A percentile compares a stretch with the other conserved stretches of the same genome.
phyloP scores from a whole-genome alignment of 768 basidiomycete species.

The Grammothele lineata region DNA sequence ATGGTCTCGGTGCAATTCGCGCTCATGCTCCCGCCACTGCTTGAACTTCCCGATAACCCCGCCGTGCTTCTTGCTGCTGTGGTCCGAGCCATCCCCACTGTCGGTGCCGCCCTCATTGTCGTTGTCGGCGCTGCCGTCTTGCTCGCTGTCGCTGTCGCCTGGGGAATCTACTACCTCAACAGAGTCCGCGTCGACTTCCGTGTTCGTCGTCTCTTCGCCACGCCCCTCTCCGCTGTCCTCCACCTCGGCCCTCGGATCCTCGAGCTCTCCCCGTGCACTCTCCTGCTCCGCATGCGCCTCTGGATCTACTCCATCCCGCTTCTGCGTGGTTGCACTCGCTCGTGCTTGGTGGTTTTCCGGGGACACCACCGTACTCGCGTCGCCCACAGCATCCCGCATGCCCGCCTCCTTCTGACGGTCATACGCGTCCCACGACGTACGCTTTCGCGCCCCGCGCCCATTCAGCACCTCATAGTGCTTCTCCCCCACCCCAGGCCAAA shows the following conservation, averaged over 20 bases:
- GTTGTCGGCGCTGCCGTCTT: slow-evolving; percentile 15
- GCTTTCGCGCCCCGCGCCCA: slow-evolving; percentile 19
- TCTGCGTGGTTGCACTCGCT: no score
- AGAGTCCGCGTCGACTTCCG: slow-evolving; percentile 10
- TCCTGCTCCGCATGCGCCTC: slow-evolving; percentile 3
- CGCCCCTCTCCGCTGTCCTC: slow-evolving; percentile 7
- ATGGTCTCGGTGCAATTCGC: slow-evolving; percentile 47
- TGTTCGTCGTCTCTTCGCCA: slow-evolving; percentile 10
- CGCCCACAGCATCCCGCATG: slow-evolving; percentile 19
- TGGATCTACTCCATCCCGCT: slow-evolving; percentile 15
- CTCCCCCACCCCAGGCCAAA: slow-evolving; percentile 27
- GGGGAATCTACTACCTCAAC: slow-evolving; percentile 8
- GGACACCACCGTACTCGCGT: slow-evolving; percentile 6
- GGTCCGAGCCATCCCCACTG: slow-evolving; percentile 26
- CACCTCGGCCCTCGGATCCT: no score
- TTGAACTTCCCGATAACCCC: slow-evolving; percentile 31
- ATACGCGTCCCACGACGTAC: slow-evolving; percentile 26
- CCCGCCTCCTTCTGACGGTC: slow-evolving; percentile 21
- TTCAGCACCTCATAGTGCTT: slow-evolving; percentile 22
- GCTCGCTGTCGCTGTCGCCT: slow-evolving; percentile 16
- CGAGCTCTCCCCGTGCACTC: not conserved
- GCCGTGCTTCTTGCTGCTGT: slow-evolving; percentile 20
- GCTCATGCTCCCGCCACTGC: slow-evolving; percentile 40
- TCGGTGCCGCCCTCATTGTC: slow-evolving; percentile 17
- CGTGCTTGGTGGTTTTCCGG: slow-evolving; percentile 15